Percentiles rank a stretch among this genome's conserved stretches.
phyloP scores from a whole-genome alignment of 306 rosid genomes.

The Benincasa hispida region DNA sequence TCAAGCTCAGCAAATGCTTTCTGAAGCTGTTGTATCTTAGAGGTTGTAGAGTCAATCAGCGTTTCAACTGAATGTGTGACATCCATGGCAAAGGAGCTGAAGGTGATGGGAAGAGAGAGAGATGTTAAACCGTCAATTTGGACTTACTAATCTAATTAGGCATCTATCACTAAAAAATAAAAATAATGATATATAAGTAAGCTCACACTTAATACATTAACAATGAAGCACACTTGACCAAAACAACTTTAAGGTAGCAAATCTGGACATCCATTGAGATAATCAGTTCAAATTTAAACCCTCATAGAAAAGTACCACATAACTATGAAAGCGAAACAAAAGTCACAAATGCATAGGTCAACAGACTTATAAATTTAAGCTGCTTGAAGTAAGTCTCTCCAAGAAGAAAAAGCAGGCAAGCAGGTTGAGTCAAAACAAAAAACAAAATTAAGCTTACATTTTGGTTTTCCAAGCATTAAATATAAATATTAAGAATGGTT shows the following conservation, averaged over 20 bases:
- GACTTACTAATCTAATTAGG: background rate
- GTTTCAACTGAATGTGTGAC: slow-evolving; percentile 55
- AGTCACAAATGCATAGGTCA: background rate
- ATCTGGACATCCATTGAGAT: background rate
- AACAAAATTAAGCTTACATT: background rate
- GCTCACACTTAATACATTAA: background rate
- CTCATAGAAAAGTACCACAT: background rate
- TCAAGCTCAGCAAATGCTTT: slow-evolving; percentile 99
- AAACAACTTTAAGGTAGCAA: background rate
- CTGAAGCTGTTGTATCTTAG: slow-evolving; percentile 94
- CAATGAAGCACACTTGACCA: background rate
- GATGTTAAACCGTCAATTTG: background rate
- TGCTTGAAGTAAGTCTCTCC: background rate
- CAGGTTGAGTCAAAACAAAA: background rate
- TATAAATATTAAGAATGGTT: too few species aligned
- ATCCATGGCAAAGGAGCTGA: slow-evolving; percentile 70
- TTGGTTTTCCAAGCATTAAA: background rate
- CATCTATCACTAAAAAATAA: background rate
- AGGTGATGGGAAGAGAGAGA: slow-evolving; percentile 8
- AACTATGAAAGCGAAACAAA: background rate
- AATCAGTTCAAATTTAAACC: background rate
- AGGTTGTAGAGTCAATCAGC: slow-evolving; percentile 68
- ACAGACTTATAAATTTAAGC: background rate
- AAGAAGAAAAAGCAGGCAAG: background rate
- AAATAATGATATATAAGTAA: background rate